Evolutionary conservation across 163 green algal species (phyloP), one percentile per base, ranked within the genome.

Genomic region (Scenedesmus sp.): DNA sequence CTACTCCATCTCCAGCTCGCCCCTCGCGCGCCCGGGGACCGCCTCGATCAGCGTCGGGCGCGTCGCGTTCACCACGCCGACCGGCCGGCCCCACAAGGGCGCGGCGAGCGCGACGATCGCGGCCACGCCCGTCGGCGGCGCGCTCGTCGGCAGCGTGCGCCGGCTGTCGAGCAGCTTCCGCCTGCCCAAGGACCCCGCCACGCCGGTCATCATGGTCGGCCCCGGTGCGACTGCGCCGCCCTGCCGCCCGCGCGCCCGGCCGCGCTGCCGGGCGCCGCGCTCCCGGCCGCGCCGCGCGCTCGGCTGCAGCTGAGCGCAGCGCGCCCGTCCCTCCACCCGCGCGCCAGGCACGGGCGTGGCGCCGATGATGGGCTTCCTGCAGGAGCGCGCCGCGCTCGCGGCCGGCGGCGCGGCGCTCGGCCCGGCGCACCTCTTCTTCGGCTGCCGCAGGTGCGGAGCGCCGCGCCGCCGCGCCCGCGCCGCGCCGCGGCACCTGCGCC

Each of bases 1-100:
- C 87, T 98, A 98, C 88, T 96, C 89, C 70, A 98, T 98, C 80
- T 94, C 86, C 26, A 97, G 91, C 24, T 95, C 91, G 1, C 89
- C 91, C 26, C 63, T 77, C 34, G 57, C 44, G 29, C 26, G 81
- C 58, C 80, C 84, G 2, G 57, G 77, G 53, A 63, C 44, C 58
- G 39, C 90, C 71, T 75, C 77, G 71, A 74, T 90, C 51, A 91
- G 84, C 11, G 88, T 81, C 18, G 87, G 88, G 3, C 73, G 89
- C 6, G 88, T 93, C 29, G 34, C 71, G 26, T 82, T 83, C 33
- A 60, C 60, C 7, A 89, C 84, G 44, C 82, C 86, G 42, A 88
- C 70, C 10, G 92, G 93, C 10, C 83, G 90, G 17, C 39, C 84
- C 9, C 93, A 96, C 77, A 81, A 92, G 57, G 93, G 93, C 33